phyloP scores from a whole-genome alignment of 192 early-diverging fungal species.

The Kappamyces sp. region DNA sequence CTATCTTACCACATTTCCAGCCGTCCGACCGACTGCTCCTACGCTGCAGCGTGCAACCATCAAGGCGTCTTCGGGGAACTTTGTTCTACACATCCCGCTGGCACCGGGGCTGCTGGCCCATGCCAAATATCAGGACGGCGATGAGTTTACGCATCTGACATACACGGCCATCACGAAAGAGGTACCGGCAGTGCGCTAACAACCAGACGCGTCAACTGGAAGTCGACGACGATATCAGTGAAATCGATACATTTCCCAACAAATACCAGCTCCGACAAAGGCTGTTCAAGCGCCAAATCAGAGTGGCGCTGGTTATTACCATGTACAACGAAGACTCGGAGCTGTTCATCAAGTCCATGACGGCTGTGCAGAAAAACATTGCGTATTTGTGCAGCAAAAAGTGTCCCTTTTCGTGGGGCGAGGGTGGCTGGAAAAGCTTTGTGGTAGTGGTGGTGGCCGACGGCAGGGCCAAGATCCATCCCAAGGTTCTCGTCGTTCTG shows the following conservation, averaged over 20 bases:
- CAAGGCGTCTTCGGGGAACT: constrained; percentile 18
- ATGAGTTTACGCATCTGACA: constrained; percentile 67
- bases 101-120: constrained; percentile 25
- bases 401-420: constrained; percentile 53
- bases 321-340: constrained; percentile 66
- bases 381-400: constrained; percentile 50
- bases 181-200: too few relatives aligned
- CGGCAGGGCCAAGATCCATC: constrained; percentile 63
- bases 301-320: constrained; percentile 67
- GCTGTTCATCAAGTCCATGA: constrained; percentile 58
- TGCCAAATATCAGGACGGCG: constrained; percentile 37
- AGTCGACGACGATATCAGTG: too few relatives aligned
- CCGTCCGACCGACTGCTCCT: too few relatives aligned
- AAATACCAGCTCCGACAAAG: constrained; percentile 57
- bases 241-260: constrained; percentile 56
- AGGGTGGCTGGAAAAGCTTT: constrained; percentile 65
- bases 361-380: constrained; percentile 62
- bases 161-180: constrained; percentile 60
- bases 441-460: constrained; percentile 70
- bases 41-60: too few relatives aligned
- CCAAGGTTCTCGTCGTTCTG: constrained; percentile 47
- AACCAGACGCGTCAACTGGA: constrained; percentile 11
- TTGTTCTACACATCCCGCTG: constrained; percentile 28
- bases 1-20: too few relatives aligned
- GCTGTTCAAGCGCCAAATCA: constrained; percentile 50